Percentiles rank a stretch among this genome's conserved stretches.
phyloP scores from a whole-genome alignment of 352 stramenopile species.

The Globisporangium emineosum region DNA sequence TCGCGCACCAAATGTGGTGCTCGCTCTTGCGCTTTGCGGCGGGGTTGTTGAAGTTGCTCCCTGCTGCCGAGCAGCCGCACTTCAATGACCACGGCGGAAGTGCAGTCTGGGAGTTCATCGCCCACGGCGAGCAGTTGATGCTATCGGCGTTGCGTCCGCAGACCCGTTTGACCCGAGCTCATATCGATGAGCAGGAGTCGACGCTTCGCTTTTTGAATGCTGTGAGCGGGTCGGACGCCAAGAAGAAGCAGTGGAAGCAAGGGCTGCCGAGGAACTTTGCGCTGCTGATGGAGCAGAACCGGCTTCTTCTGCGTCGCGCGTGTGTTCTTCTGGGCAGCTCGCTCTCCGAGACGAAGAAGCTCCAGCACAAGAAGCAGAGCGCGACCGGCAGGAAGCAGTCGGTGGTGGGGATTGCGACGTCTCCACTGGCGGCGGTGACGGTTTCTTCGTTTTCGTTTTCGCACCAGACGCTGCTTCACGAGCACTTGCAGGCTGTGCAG shows the following conservation, averaged over 20 bases:
- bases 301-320: slow-evolving; percentile 42
- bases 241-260: slow-evolving; percentile 52
- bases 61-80: neutral
- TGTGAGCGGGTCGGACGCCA: slow-evolving; percentile 27
- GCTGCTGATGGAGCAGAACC: slow-evolving; percentile 66
- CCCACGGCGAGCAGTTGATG: slow-evolving; percentile 42
- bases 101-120: slow-evolving; percentile 58
- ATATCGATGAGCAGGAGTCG: slow-evolving; percentile 45
- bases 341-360: slow-evolving; percentile 28
- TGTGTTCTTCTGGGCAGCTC: slow-evolving; percentile 59
- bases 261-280: slow-evolving; percentile 48
- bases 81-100: slow-evolving; percentile 13
- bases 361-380: slow-evolving; percentile 22
- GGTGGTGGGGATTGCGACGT: slow-evolving; percentile 29
- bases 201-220: slow-evolving; percentile 43
- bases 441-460: slow-evolving; percentile 42
- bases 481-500: slow-evolving; percentile 46
- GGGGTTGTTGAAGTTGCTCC: slow-evolving; percentile 37
- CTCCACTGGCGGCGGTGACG: slow-evolving; percentile 23
- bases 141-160: slow-evolving; percentile 32
- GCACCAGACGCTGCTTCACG: slow-evolving; percentile 58
- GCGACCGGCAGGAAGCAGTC: slow-evolving; percentile 27
- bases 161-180: slow-evolving; percentile 36
- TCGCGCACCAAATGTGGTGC: slow-evolving; percentile 62
- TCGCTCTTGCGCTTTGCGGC: slow-evolving; percentile 42